Percentiles rank a stretch among this genome's conserved stretches.
phyloP scores from a whole-genome alignment of 1,284 basidiomycete genomes.

The Ceratobasidium sp. region DNA sequence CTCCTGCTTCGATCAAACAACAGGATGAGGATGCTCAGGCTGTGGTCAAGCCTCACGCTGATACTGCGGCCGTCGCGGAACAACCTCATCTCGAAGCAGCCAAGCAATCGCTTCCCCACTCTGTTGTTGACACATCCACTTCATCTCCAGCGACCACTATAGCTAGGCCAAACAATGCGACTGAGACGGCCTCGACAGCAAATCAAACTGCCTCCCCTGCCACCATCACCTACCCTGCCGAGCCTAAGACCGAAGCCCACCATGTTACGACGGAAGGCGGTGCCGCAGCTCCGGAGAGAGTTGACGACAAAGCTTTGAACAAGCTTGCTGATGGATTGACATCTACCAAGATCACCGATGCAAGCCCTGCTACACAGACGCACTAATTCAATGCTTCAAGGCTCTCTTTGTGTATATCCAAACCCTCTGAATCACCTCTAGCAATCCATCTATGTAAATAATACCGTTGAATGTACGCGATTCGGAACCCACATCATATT shows the following conservation, averaged over 20 bases:
- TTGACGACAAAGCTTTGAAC: constrained; percentile 28
- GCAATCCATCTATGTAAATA: not conserved
- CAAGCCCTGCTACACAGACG: constrained; percentile 6
- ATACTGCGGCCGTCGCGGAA: constrained; percentile 16
- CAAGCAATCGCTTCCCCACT: constrained; percentile 3
- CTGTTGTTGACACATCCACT: constrained; percentile 15
- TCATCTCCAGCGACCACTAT: not conserved
- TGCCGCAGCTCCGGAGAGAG: constrained; percentile 20
- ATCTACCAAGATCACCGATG: constrained; percentile 20
- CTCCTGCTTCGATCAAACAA: not conserved
- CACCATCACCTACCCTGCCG: constrained; percentile 19
- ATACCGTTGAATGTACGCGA: not conserved
- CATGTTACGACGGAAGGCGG: constrained; percentile 30
- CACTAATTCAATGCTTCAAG: not conserved
- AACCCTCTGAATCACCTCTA: not conserved
- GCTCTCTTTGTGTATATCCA: not conserved
- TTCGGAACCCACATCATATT: no score
- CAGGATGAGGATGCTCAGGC: not conserved
- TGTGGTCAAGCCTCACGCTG: constrained; percentile 4
- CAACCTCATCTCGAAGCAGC: constrained; percentile 28
- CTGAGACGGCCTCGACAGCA: not conserved
- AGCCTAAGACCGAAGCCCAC: constrained; percentile 34
- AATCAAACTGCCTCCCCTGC: constrained; percentile 2
- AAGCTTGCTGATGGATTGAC: constrained; percentile 24
- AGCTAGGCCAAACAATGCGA: not conserved